Evolutionary conservation across 2,329 filamentous ascomycete genomes (phyloP), one percentile per base, ranked within the genome.

Genomic region (Rhynchosporium agropyri): DNA sequence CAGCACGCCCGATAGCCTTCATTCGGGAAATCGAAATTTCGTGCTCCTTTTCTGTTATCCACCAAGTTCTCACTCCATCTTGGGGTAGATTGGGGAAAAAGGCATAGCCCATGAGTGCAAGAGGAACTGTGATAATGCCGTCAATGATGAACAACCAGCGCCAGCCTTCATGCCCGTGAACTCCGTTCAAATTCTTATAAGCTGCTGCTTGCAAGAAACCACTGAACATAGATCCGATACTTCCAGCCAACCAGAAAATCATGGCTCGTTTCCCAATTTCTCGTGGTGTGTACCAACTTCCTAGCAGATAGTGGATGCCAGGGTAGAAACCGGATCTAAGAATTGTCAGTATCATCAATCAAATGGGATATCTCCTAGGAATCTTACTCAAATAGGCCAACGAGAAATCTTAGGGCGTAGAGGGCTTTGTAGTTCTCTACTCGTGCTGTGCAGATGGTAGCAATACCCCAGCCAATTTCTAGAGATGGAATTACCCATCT

Each of bases 231-330:
- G 67, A 58, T 0, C 84, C 84, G 0, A 83, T 81, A 49, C 86
- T 80, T 10, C 83, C 84, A 20, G 79, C 82, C 3, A 84, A 78
- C 73, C 86, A 87, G 9, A 83, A 84, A 0, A 87, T 80, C 71
- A 86, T 84, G 28, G 77, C 76, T 58, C 81, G 79, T 0, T 81
- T 86, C 9, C 64, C 68, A 3, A 72, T 64, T 42, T 73, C 71
- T 7, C 65, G 60, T 2, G 64, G 65, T 2, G 63, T 68, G 69
- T 86, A 87, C 84, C 84, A 87, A 0, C 80, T 81, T 1, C 84
- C 83, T 0, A 86, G 76, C 55, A 86, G 66, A 81, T 72, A 86
- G 65, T 85, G 82, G 0, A 82, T 78, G 7, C 81, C 82, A 3
- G 83, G 81, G 61, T 63, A 74, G 29, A 73, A 84, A 6, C 79